A percentile compares a stretch with the other conserved stretches of the same genome.
Evolutionary conservation across 2,329 filamentous ascomycete species (phyloP).

Genomic region (Onygenales sp.): DNA sequence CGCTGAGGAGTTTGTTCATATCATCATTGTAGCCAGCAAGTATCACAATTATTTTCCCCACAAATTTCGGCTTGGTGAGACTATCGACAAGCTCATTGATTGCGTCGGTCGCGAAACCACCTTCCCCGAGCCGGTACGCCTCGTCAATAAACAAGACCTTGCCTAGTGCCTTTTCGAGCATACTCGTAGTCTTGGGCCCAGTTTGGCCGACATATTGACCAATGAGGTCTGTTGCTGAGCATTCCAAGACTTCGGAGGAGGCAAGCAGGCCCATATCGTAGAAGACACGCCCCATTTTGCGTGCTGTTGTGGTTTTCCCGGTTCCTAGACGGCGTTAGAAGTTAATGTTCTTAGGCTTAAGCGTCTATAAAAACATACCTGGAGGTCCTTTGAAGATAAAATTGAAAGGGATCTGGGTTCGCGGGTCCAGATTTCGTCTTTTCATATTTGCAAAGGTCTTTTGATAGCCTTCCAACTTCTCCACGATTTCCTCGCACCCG

Average conservation of each 20-base stretch:
- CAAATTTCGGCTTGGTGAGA: slow-evolving; percentile 49
- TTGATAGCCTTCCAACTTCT: slow-evolving; percentile 47
- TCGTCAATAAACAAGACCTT: slow-evolving; percentile 64
- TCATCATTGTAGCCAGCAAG: slow-evolving; percentile 60
- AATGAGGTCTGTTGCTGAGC: slow-evolving; percentile 59
- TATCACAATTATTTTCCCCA: slow-evolving; percentile 54
- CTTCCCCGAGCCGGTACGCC: slow-evolving; percentile 55
- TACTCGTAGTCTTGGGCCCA: slow-evolving; percentile 53
- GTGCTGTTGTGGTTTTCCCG: slow-evolving; percentile 63
- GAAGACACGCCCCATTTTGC: slow-evolving; percentile 66
- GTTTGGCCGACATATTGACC: slow-evolving; percentile 62
- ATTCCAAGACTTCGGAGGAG: slow-evolving; percentile 51
- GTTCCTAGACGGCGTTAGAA: slow-evolving; percentile 38
- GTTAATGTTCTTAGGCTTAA: background rate
- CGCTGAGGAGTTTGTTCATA: slow-evolving; percentile 53
- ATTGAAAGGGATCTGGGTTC: slow-evolving; percentile 53
- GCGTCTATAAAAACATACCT: slow-evolving; percentile 31
- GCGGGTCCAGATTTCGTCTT: slow-evolving; percentile 44
- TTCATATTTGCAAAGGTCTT: slow-evolving; percentile 44
- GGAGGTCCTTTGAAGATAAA: slow-evolving; percentile 60
- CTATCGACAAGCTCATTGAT: slow-evolving; percentile 44
- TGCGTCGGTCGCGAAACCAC: slow-evolving; percentile 48
- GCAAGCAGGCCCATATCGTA: slow-evolving; percentile 64
- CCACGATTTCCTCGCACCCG: slow-evolving; percentile 48
- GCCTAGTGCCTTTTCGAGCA: slow-evolving; percentile 54